Conservation (phyloP, 2,329 filamentous ascomycete species). For the Microcera coccophila region DNA sequence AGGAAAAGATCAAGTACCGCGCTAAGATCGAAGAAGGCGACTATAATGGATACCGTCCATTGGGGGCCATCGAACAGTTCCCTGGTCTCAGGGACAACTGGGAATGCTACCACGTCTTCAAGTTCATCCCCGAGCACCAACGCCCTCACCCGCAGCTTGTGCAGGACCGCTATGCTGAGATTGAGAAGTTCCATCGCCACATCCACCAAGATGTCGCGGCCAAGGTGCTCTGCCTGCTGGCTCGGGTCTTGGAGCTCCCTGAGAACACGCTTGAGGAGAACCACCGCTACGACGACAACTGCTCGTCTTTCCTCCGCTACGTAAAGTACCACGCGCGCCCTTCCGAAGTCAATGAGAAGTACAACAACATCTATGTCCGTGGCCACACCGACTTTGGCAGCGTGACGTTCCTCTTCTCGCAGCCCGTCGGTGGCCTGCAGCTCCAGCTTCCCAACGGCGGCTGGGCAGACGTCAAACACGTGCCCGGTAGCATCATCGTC, state of each 20-base stretch:
- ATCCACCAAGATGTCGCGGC: constrained; percentile 32
- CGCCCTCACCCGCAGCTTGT: constrained; percentile 33
- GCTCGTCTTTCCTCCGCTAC: constrained; percentile 56
- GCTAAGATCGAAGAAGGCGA: constrained; percentile 48
- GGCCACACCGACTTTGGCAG: constrained; percentile 54
- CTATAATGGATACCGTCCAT: constrained; percentile 55
- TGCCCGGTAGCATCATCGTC: constrained; percentile 48
- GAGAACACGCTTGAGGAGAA: constrained; percentile 51
- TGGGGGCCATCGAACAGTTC: constrained; percentile 35
- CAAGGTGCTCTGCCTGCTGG: constrained; percentile 35
- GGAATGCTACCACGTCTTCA: constrained; percentile 40
- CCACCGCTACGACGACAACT: constrained; percentile 51
- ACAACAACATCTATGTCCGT: constrained; percentile 35
- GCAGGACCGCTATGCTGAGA: constrained; percentile 27
- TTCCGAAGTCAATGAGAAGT: constrained; percentile 38
- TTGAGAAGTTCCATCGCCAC: constrained; percentile 34
- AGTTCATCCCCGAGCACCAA: constrained; percentile 35
- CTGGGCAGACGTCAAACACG: constrained; percentile 50
- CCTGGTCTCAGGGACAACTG: constrained; percentile 36
- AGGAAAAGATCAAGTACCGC: constrained; percentile 57
- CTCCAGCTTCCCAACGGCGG: constrained; percentile 40
- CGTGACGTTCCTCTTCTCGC: constrained; percentile 54
- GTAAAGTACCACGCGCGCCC: constrained; percentile 54
- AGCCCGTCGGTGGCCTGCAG: constrained; percentile 54
- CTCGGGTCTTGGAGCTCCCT: constrained; percentile 53